A percentile compares a stretch with the other conserved stretches of the same genome.
Evolutionary conservation across 2,329 filamentous ascomycete genomes (phyloP).

Genomic region (Hyphodiscus sp.): DNA sequence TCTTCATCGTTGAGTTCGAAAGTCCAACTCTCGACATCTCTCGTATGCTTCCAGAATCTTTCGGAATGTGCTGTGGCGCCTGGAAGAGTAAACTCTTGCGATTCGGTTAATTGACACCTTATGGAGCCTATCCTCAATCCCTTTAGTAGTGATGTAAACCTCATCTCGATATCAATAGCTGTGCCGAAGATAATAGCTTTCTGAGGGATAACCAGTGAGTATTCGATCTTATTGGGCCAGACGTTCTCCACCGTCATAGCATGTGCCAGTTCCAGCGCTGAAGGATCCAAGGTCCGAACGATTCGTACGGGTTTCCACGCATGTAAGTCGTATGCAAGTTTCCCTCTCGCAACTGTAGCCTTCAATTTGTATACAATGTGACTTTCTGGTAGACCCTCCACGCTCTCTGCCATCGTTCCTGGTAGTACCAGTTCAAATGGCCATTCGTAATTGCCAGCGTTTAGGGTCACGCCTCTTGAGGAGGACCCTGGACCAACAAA

Average conservation of each 20-base stretch:
- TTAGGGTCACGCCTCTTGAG: conserved; percentile 51
- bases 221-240: conserved; percentile 96
- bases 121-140: conserved; percentile 81
- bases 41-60: conserved; percentile 56
- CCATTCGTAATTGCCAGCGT: conserved; percentile 76
- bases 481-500: conserved; percentile 50
- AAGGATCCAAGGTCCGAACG: conserved; percentile 69
- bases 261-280: conserved; percentile 71
- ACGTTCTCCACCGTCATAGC: conserved; percentile 95
- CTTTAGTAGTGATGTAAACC: conserved; percentile 82
- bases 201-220: conserved; percentile 86
- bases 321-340: conserved; percentile 80
- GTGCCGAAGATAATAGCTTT: conserved; percentile 94
- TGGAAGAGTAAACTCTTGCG: conserved; percentile 58
- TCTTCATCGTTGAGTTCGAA: conserved; percentile 49
- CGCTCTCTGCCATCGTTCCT: conserved; percentile 71
- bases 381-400: conserved; percentile 81
- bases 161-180: conserved; percentile 75
- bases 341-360: conserved; percentile 79
- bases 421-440: conserved; percentile 71
- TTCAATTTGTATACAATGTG: conserved; percentile 88
- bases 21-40: conserved; percentile 56
- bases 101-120: conserved; percentile 72
- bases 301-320: conserved; percentile 73
- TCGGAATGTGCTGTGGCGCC: conserved; percentile 39